Evolutionary conservation across 208 protist species (phyloP), one percentile per base, ranked within the genome.

Genomic region (Baffinella frigidus): DNA sequence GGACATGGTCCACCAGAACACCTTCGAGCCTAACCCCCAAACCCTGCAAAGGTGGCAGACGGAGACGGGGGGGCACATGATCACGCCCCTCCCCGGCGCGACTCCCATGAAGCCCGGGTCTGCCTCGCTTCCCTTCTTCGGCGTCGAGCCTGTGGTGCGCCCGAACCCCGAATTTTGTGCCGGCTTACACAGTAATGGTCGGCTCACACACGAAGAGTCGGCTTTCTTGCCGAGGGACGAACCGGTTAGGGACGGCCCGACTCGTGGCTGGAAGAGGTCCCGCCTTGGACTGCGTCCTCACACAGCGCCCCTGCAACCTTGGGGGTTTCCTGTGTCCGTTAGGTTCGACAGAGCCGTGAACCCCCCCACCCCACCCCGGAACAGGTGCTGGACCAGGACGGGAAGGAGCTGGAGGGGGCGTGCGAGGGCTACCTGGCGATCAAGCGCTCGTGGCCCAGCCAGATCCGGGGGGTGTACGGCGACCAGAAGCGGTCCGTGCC

Each of bases 61-160:
- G 0, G 98, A 99, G 95, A 98, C 97, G 51, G 98, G 97, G 64
- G 97, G 98, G 38, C 96, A 98, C 95, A 96, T 99, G 93, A 96
- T 99, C 72, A 98, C 97, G 7, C 96, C 97, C 45, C 93, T 99
- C 61, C 97, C 98, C 4, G 97, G 97, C 81, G 97, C 95, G 80
- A 98, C 95, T 0, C 95, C 97, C n/a, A 95, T 95, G 67, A 99
- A 99, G 95, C 96, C 98, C 0, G 98, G 98, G 41, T 96, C 96
- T 33, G 98, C 98, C 3, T 96, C 97, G 20, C 92, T 97, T 35
- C 98, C 98, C 50, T 99, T 99, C 96, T 99, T 99, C 93, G 98
- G 98, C 51, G 95, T 99, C 36, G 89, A 97, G 87, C 97, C 98
- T 5, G 95, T 91, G 9, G 84, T 99, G 1, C 93, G 99, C 20